These are phyloP conservation scores for Verbena officinalis DNA, from an alignment of 257 asterid species.

Conservation along the genomic window DNA sequence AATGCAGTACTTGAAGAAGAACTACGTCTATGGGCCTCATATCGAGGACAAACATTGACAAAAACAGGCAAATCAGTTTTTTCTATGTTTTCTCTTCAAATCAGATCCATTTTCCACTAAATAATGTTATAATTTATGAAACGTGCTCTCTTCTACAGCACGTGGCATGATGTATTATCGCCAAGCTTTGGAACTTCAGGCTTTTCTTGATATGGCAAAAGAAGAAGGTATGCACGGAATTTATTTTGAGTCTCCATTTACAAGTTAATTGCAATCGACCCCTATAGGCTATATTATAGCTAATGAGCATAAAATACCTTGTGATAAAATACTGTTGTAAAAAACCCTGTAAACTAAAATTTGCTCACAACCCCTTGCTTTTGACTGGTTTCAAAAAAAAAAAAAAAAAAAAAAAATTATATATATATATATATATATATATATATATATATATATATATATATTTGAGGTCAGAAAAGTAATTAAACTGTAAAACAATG, in stretches of 20 bases:
- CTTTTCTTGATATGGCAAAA: slow-evolving; percentile 96
- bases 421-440: too few relatives aligned
- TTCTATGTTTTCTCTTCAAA: slow-evolving; percentile 14
- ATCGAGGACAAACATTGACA: slow-evolving; percentile 97
- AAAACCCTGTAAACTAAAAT: too few relatives aligned
- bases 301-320: too few relatives aligned
- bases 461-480: too few relatives aligned
- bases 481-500: too few relatives aligned
- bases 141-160: slow-evolving; percentile 44
- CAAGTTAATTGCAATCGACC: too few relatives aligned
- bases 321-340: too few relatives aligned
- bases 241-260: slow-evolving; percentile 13
- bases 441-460: too few relatives aligned
- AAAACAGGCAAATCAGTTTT: slow-evolving; percentile 66
- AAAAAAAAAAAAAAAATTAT: too few relatives aligned
- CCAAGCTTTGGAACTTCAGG: slow-evolving; percentile 97
- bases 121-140: slow-evolving; percentile 22
- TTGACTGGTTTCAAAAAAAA: too few relatives aligned
- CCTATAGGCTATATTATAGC: too few relatives aligned
- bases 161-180: slow-evolving; percentile 99
- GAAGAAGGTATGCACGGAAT: slow-evolving; percentile 69
- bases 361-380: too few relatives aligned
- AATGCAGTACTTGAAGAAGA: slow-evolving; percentile 68
- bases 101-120: neutral
- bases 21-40: slow-evolving; percentile 94